These are phyloP conservation scores for Blastocystis sp. DNA, from an alignment of 352 stramenopile genomes.

Conservation along the genomic window DNA sequence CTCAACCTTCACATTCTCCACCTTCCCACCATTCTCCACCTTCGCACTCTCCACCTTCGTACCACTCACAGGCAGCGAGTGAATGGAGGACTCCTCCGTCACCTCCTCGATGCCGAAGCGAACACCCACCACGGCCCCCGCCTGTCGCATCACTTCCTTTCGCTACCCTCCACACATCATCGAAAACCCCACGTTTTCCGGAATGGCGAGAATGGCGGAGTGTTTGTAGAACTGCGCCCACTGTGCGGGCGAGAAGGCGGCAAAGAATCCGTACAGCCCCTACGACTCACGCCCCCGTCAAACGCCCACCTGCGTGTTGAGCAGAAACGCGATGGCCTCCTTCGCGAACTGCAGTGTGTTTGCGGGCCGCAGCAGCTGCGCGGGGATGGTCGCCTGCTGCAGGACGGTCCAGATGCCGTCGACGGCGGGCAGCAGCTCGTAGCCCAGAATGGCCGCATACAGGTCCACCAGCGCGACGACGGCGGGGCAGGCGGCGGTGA, in stretches of 20 bases:
- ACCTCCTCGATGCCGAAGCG: background rate
- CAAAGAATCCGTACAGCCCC: constrained; percentile 10
- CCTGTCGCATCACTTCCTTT: constrained; percentile 17
- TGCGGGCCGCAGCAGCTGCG: background rate
- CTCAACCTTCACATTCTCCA: too few relatives aligned
- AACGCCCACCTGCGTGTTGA: constrained; percentile 14
- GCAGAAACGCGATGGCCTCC: background rate
- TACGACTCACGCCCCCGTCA: background rate
- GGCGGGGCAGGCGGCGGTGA: background rate
- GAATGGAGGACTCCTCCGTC: background rate
- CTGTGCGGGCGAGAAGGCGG: background rate
- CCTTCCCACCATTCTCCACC: too few relatives aligned
- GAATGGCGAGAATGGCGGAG: constrained; percentile 47
- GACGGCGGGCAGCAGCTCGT: constrained; percentile 9
- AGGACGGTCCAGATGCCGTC: constrained; percentile 32
- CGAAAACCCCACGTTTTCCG: constrained; percentile 48
- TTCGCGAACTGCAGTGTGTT: constrained; percentile 7
- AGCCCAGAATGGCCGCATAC: constrained; percentile 28
- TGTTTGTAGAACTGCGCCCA: constrained; percentile 9
- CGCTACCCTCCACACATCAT: background rate
- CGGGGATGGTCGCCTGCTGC: constrained; percentile 38
- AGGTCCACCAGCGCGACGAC: background rate
- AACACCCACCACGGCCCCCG: background rate
- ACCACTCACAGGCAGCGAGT: too few relatives aligned
- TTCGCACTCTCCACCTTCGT: too few relatives aligned